Base-by-base conservation (phyloP, 805 yeast species). In the Metschnikowia lachancei region DNA sequence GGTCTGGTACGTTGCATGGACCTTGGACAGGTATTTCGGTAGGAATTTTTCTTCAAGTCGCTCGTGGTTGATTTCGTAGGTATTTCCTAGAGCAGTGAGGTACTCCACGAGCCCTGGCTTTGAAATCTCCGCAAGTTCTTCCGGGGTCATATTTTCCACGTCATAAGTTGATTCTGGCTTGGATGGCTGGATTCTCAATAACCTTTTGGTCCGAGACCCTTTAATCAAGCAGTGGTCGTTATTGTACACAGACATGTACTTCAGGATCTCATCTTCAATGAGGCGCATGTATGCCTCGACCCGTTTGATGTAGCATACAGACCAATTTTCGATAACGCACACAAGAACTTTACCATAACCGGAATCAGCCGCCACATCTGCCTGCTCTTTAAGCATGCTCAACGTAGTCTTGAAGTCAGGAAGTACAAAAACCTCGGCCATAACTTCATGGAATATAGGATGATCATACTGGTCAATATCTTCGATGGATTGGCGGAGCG, bases 341-440 rank as follows among this genome's bases (percentile, higher is more conserved):
- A 83, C 82, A 29, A 89, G 70, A 22, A 89, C 85, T 52, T 83
- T 77, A 6, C 90, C 88, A 63, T 87, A 90, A 3, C 88, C 87
- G 3, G 92, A 81, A 28, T 85, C 91, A 0, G 90, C 87, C 0
- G 95, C 94, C 6, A 86, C 91, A 51, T 86, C 95, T 13, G 88
- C 83, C 63, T 90, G 96, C 60, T 89, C 96, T n/a, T 84, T 82
- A 47, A 89, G 80, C 83, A 89, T 85, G 51, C 86, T 81, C 62
- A 87, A 82, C 24, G 90, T 83, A 4, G 85, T 83, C 50, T 82
- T 84, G 43, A 89, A 85, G 45, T 89, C 94, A 45, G 88, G 88
- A 45, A 89, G 67, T 20, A 83, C 88, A 41, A 74, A 74, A 2
- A 70, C 73, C 13, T 78, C 70, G 12, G 81, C 78, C 47, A 63